Conservation (phyloP, 1,284 basidiomycete species). For the Ceratobasidium papillatum region DNA sequence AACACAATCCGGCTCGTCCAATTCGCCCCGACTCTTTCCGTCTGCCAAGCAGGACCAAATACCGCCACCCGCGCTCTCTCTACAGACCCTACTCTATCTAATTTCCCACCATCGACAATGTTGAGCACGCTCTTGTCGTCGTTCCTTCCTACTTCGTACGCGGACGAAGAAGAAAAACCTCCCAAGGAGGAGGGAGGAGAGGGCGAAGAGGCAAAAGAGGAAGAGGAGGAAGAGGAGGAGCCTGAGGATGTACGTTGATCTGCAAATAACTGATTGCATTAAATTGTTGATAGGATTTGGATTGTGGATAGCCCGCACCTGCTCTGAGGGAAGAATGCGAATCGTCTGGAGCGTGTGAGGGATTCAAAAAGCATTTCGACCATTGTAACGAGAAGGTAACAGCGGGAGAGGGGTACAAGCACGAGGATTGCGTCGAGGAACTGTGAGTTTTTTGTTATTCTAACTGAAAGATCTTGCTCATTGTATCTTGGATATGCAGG, state of each 20-base stretch:
- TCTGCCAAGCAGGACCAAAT: neutral
- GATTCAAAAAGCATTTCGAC: slow-evolving; percentile 83
- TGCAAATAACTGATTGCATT: neutral
- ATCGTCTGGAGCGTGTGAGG: slow-evolving; percentile 70
- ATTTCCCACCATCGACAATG: slow-evolving; percentile 17
- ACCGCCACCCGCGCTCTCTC: neutral
- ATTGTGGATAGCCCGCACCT: slow-evolving; percentile 67
- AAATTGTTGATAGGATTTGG: neutral
- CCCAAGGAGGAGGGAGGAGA: slow-evolving; percentile 58
- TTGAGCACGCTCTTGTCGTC: slow-evolving; percentile 67
- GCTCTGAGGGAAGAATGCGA: slow-evolving; percentile 79
- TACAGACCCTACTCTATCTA: too few species aligned
- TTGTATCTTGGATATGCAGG: slow-evolving; percentile 54
- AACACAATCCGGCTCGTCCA: slow-evolving; percentile 14
- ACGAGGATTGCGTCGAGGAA: slow-evolving; percentile 93
- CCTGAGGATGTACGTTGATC: slow-evolving; percentile 77
- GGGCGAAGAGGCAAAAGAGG: slow-evolving; percentile 56
- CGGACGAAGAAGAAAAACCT: slow-evolving; percentile 50
- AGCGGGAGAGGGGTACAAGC: slow-evolving; percentile 81
- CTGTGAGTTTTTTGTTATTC: slow-evolving; percentile 56
- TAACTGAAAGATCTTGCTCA: slow-evolving; percentile 36
- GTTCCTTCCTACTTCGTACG: slow-evolving; percentile 57
- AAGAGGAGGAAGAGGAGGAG: slow-evolving; percentile 68
- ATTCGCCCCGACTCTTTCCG: slow-evolving; percentile 31
- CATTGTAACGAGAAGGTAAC: slow-evolving; percentile 90